Conservation (phyloP, 257 asterid species). For the Solanum neorickii region DNA sequence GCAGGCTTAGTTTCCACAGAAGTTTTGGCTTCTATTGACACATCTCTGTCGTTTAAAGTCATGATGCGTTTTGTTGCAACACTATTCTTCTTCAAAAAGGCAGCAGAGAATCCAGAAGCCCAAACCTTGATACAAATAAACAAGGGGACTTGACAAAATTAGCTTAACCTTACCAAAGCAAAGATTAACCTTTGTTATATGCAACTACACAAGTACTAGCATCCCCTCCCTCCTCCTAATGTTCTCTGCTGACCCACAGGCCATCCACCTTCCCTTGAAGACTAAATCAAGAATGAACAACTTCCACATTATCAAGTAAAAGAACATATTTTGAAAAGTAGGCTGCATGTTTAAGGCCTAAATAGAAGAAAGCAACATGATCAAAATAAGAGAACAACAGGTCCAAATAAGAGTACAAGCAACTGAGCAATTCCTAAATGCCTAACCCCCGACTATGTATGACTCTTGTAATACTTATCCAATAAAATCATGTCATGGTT, state of each 20-base stretch:
- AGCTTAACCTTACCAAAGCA: background rate
- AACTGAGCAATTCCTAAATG: background rate
- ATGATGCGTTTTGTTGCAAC: constrained; percentile 51
- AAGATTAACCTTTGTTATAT: background rate
- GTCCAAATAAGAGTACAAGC: background rate
- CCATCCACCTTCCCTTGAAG: background rate
- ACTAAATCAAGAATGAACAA: background rate
- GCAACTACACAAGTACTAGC: background rate
- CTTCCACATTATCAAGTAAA: background rate
- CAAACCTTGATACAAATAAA: constrained; percentile 44
- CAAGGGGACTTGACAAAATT: background rate
- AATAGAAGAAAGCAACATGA: background rate
- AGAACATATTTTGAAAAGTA: background rate
- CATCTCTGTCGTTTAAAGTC: constrained; percentile 7
- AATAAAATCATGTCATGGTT: background rate
- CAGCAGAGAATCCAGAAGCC: constrained; percentile 94
- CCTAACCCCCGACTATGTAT: background rate
- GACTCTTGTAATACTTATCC: background rate
- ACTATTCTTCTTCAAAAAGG: constrained; percentile 77
- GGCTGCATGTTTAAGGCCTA: background rate
- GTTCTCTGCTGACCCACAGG: background rate
- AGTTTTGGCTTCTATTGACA: constrained; percentile 31
- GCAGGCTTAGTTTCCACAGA: constrained; percentile 57
- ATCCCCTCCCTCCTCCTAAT: background rate
- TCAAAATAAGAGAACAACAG: background rate